phyloP scores from a whole-genome alignment of 2,329 filamentous ascomycete species.

The Ophiocordyceps unilateralis region DNA sequence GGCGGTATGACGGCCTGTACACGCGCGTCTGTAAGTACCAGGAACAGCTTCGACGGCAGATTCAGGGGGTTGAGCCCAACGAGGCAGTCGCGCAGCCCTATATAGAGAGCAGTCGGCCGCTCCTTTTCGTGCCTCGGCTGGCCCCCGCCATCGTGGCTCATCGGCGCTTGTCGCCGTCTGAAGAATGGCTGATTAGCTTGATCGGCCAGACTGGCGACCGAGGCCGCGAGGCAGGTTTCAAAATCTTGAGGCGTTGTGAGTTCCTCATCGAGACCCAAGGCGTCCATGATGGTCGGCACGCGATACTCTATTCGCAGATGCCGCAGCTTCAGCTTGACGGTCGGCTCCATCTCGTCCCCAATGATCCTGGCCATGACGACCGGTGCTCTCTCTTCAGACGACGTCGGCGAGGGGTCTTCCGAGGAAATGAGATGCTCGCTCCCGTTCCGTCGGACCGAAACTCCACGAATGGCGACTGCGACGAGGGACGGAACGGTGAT shows the following conservation, averaged over 20 bases:
- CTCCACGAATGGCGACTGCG: constrained; percentile 52
- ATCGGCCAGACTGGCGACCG: constrained; percentile 60
- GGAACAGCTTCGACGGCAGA: constrained; percentile 54
- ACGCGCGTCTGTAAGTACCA: constrained; percentile 65
- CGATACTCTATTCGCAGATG: constrained; percentile 80
- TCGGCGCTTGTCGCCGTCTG: constrained; percentile 4
- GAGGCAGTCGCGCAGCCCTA: constrained; percentile 68
- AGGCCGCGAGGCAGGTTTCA: constrained; percentile 58
- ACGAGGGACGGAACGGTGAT: constrained; percentile 72
- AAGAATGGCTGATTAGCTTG: constrained; percentile 34
- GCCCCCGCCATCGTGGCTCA: not conserved
- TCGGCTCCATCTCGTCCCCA: constrained; percentile 84
- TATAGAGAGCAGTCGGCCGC: constrained; percentile 45
- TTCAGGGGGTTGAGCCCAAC: constrained; percentile 71
- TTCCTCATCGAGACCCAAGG: constrained; percentile 53
- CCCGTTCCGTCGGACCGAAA: constrained; percentile 46
- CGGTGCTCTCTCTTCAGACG: constrained; percentile 7
- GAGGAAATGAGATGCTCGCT: constrained; percentile 56
- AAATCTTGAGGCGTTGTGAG: constrained; percentile 50
- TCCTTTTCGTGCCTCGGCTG: not conserved
- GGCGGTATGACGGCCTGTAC: constrained; percentile 53
- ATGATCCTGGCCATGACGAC: constrained; percentile 82
- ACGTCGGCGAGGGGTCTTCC: constrained; percentile 27
- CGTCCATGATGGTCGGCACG: constrained; percentile 64
- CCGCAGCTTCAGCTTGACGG: constrained; percentile 73